These are phyloP conservation scores for Selaginella moellendorffii DNA, from an alignment of 75 land plant species.

Conservation along the genomic window DNA sequence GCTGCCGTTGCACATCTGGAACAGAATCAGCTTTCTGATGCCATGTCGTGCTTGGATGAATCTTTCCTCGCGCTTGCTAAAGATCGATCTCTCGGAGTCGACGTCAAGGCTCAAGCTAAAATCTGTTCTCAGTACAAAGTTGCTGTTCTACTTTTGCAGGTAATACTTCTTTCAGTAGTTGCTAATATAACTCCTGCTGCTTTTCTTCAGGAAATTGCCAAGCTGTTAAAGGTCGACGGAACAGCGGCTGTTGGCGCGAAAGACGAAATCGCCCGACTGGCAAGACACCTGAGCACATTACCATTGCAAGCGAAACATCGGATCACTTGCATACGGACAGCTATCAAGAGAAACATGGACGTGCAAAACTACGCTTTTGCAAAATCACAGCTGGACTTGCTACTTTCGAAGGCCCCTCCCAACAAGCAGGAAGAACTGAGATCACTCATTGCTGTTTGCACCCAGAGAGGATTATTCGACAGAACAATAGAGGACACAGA, in stretches of 20 bases:
- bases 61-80: slow-evolving; percentile 92
- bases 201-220: slow-evolving; percentile 58
- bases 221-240: slow-evolving; percentile 79
- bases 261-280: slow-evolving; percentile 91
- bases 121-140: slow-evolving; percentile 97
- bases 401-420: slow-evolving; percentile 83
- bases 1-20: slow-evolving; percentile 81
- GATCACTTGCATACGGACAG: slow-evolving; percentile 82
- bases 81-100: slow-evolving; percentile 79
- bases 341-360: slow-evolving; percentile 95
- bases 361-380: slow-evolving; percentile 88
- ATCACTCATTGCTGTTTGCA: slow-evolving; percentile 66
- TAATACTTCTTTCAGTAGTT: too few relatives aligned
- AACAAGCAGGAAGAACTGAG: slow-evolving; percentile 86
- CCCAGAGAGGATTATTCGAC: slow-evolving; percentile 66
- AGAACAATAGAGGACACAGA: slow-evolving; percentile 90
- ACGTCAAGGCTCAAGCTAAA: slow-evolving; percentile 91
- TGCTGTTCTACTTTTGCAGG: slow-evolving; percentile 92
- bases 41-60: slow-evolving; percentile 90
- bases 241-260: slow-evolving; percentile 74
- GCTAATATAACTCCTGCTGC: background rate
- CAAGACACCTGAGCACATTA: slow-evolving; percentile 84
- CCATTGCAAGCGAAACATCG: slow-evolving; percentile 91
- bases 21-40: slow-evolving; percentile 93
- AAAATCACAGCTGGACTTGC: slow-evolving; percentile 80